A percentile compares a stretch with the other conserved stretches of the same genome.
These are phyloP conservation scores for Schizopora paradoxa DNA, from an alignment of 1,284 basidiomycete genomes.

Conservation along the genomic window DNA sequence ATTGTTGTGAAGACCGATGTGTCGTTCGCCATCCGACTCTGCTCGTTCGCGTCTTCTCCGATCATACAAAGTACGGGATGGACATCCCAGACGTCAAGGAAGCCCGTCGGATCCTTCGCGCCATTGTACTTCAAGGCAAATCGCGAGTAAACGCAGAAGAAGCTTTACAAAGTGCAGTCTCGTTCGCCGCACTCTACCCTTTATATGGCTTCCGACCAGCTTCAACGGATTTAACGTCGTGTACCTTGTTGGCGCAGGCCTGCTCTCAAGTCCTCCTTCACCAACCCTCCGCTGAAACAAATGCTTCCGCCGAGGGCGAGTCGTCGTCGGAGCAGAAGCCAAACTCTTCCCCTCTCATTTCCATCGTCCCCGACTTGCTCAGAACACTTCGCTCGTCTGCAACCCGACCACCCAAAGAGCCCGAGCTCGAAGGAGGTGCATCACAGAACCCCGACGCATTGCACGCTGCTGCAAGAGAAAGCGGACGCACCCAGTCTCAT, in stretches of 20 bases:
- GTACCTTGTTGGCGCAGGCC: slow-evolving; percentile 17
- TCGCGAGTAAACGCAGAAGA: background rate
- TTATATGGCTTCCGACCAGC: slow-evolving; percentile 17
- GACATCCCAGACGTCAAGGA: slow-evolving; percentile 18
- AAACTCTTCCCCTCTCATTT: background rate
- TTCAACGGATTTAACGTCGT: slow-evolving; percentile 15
- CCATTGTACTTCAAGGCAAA: slow-evolving; percentile 12
- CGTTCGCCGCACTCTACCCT: slow-evolving; percentile 19
- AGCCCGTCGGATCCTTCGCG: slow-evolving; percentile 20
- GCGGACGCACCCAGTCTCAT: slow-evolving; percentile 9
- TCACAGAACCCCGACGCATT: background rate
- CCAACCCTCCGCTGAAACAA: background rate
- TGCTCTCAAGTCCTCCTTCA: slow-evolving; percentile 11
- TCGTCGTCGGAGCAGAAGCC: background rate
- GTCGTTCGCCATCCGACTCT: slow-evolving; percentile 16
- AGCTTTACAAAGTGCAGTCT: slow-evolving; percentile 5
- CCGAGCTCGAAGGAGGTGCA: background rate
- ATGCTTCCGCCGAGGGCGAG: background rate
- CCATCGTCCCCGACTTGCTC: background rate
- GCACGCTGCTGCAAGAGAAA: background rate
- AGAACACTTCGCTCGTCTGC: background rate
- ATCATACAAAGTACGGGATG: slow-evolving; percentile 20
- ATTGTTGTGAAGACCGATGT: slow-evolving; percentile 9
- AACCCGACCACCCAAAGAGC: background rate
- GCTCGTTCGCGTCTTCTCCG: slow-evolving; percentile 16